A percentile compares a stretch with the other conserved stretches of the same genome.
These are phyloP conservation scores for Neobulgaria alba DNA, from an alignment of 2,329 filamentous ascomycete species.

Conservation along the genomic window DNA sequence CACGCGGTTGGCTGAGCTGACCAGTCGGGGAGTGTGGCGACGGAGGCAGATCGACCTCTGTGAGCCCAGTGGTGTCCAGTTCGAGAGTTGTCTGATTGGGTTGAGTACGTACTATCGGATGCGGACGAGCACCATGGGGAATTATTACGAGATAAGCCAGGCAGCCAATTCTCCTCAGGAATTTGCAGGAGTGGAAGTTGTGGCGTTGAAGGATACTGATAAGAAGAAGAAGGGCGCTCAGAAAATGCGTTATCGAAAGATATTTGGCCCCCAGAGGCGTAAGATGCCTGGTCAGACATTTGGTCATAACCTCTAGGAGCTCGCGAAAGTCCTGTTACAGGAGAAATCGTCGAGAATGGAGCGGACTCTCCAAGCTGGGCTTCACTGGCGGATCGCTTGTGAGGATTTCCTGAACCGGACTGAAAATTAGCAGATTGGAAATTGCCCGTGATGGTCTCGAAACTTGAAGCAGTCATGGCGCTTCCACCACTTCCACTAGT, in stretches of 20 bases:
- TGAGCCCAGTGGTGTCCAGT: conserved; percentile 12
- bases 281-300: conserved; percentile 11
- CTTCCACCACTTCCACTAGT: conserved; percentile 18
- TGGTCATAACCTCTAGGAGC: conserved; percentile 10
- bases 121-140: conserved; percentile 28
- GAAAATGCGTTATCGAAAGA: conserved; percentile 13
- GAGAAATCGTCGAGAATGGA: conserved; percentile 16
- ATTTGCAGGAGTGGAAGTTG: conserved; percentile 23
- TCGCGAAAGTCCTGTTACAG: conserved; percentile 11
- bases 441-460: conserved; percentile 16
- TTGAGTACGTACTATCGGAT: conserved; percentile 26
- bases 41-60: conserved; percentile 21
- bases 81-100: conserved; percentile 24
- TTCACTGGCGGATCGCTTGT: conserved; percentile 17
- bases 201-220: conserved; percentile 14
- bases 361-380: conserved; percentile 16
- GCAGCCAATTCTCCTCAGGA: conserved; percentile 23
- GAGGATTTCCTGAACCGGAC: conserved; percentile 5
- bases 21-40: conserved; percentile 22
- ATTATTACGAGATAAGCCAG: conserved; percentile 22
- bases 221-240: conserved; percentile 8
- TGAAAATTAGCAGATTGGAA: conserved; percentile 21
- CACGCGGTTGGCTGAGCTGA: conserved; percentile 14
- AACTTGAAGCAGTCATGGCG: conserved; percentile 17
- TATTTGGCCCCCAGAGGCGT: conserved; percentile 8